Conservation (phyloP, 2,329 filamentous ascomycete genomes). For the Passalora sequoiae region DNA sequence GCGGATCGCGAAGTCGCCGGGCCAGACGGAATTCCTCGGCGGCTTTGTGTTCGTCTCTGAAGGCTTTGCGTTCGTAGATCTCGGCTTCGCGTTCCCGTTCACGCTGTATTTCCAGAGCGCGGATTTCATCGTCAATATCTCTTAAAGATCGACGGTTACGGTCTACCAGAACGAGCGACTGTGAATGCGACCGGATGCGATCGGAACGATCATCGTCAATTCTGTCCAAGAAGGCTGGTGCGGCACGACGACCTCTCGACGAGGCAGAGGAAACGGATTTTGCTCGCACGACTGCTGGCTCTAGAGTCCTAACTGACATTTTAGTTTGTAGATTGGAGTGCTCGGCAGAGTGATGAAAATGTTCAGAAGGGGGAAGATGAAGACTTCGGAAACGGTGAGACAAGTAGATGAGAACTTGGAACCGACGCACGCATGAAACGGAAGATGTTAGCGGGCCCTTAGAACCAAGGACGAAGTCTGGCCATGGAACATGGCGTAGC, state of each 20-base stretch:
- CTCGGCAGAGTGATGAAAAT: not conserved
- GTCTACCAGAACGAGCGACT: conserved; percentile 16
- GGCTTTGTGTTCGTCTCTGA: not conserved
- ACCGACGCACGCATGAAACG: not conserved
- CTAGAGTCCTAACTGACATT: conserved; percentile 1
- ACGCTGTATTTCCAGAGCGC: conserved; percentile 62
- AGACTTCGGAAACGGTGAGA: not conserved
- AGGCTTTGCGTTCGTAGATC: conserved; percentile 51
- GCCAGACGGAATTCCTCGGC: conserved; percentile 40
- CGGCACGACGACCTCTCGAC: not conserved
- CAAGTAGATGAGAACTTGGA: not conserved
- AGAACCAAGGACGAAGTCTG: too few relatives aligned
- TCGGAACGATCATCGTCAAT: conserved; percentile 4
- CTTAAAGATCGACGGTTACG: conserved; percentile 42
- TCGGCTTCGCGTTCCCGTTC: conserved; percentile 44
- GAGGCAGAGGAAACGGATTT: not conserved
- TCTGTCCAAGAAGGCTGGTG: conserved; percentile 1
- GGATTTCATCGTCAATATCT: conserved; percentile 68
- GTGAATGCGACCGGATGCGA: conserved; percentile 9
- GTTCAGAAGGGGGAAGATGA: not conserved
- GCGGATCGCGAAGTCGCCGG: conserved; percentile 39
- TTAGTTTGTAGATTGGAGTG: not conserved
- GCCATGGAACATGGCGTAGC: too few relatives aligned
- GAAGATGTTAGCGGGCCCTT: too few relatives aligned
- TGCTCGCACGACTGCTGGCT: not conserved